A percentile compares a stretch with the other conserved stretches of the same genome.
Evolutionary conservation across 2,329 filamentous ascomycete genomes (phyloP).

Genomic region (Neopestalotiopsis clavispora): DNA sequence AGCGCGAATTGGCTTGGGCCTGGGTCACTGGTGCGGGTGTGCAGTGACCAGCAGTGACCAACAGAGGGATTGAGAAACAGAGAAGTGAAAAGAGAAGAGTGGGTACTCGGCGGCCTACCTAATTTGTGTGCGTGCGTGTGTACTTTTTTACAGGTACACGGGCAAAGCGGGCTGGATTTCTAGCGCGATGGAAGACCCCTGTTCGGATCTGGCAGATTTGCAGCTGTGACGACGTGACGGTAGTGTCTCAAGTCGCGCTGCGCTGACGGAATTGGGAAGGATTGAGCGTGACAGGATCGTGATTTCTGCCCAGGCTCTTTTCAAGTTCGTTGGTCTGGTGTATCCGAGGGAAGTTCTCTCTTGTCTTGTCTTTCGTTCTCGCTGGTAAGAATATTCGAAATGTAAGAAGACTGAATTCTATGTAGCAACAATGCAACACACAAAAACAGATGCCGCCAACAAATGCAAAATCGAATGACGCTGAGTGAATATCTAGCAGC

Average conservation of each 20-base stretch:
- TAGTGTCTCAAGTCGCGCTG: constrained; percentile 12
- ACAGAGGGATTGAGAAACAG: neutral
- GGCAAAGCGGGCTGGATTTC: constrained; percentile 3
- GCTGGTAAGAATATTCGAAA: neutral
- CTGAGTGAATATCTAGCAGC: neutral
- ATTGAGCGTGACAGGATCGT: neutral
- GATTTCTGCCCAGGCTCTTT: neutral
- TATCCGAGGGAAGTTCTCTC: neutral
- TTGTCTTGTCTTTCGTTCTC: neutral
- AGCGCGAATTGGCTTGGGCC: neutral
- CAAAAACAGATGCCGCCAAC: too few relatives aligned
- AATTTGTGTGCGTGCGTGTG: neutral
- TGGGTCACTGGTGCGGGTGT: too few relatives aligned
- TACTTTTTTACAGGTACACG: neutral
- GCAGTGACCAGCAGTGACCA: neutral
- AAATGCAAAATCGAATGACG: too few relatives aligned
- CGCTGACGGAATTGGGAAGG: neutral
- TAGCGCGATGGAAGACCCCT: constrained; percentile 8
- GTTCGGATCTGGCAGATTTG: neutral
- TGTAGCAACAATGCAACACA: neutral
- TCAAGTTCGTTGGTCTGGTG: neutral
- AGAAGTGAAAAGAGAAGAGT: neutral
- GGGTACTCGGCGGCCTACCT: constrained; percentile 2
- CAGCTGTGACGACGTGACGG: constrained; percentile 6
- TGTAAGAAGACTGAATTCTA: neutral